Conservation (phyloP, 805 yeast species). For the Barnettozyma salicaria region DNA sequence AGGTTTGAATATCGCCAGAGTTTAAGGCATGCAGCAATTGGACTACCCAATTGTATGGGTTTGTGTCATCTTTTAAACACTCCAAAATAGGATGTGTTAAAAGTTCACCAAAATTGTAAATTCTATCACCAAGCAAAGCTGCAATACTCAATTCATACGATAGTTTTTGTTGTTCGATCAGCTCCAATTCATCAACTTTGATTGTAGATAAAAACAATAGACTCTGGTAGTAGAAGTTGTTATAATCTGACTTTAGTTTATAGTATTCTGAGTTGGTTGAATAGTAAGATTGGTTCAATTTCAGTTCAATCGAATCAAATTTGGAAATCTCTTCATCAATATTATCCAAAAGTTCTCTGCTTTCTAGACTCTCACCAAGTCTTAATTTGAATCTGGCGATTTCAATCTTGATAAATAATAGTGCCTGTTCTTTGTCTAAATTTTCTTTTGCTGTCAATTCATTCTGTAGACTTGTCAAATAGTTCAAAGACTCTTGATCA, state of each 20-base stretch:
- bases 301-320: conserved; percentile 48
- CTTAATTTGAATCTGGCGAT: conserved; percentile 65
- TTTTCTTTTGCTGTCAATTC: conserved; percentile 38
- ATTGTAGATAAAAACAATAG: conserved; percentile 78
- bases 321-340: conserved; percentile 53
- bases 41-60: conserved; percentile 61
- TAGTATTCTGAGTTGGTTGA: conserved; percentile 71
- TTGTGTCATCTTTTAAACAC: conserved; percentile 40
- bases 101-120: conserved; percentile 94
- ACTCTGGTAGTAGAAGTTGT: conserved; percentile 73
- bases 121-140: conserved; percentile 84
- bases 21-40: conserved; percentile 66
- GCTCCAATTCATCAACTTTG: conserved; percentile 36
- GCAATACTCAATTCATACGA: conserved; percentile 78
- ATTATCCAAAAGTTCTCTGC: conserved; percentile 62
- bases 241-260: conserved; percentile 72
- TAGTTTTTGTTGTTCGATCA: conserved; percentile 38
- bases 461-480: conserved; percentile 38
- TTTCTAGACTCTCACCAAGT: conserved; percentile 47
- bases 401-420: conserved; percentile 57
- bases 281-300: conserved; percentile 78
- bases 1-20: conserved; percentile 66
- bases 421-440: conserved; percentile 46
- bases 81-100: conserved; percentile 70
- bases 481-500: conserved; percentile 43